Conservation (phyloP, 345 rosid species). For the Euphorbia lathyris region DNA sequence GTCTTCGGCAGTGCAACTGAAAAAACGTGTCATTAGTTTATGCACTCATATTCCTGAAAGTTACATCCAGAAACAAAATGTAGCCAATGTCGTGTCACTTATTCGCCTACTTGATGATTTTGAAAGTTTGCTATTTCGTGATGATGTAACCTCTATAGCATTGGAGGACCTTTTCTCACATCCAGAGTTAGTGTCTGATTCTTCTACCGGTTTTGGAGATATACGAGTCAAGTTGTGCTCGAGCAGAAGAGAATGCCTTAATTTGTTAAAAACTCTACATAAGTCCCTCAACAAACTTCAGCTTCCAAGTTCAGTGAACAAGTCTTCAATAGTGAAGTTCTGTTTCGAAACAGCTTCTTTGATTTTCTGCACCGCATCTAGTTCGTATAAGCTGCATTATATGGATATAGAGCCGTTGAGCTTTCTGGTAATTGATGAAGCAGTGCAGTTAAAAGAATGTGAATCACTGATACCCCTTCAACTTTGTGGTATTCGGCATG, state of each 20-base stretch:
- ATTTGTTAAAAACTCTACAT: constrained; percentile 13
- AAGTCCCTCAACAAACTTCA: constrained; percentile 21
- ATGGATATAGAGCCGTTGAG: constrained; percentile 29
- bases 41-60: constrained; percentile 30
- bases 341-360: constrained; percentile 36
- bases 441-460: constrained; percentile 59
- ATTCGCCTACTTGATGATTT: constrained; percentile 26
- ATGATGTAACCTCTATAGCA: constrained; percentile 22
- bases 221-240: background rate
- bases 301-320: constrained; percentile 23
- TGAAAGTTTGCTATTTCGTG: constrained; percentile 12
- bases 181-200: background rate
- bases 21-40: constrained; percentile 22
- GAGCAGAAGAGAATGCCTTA: constrained; percentile 30
- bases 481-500: constrained; percentile 36
- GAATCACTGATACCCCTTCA: constrained; percentile 54
- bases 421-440: constrained; percentile 57
- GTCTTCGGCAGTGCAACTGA: constrained; percentile 4
- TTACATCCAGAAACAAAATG: constrained; percentile 19
- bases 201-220: background rate
- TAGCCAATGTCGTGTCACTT: constrained; percentile 14
- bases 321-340: constrained; percentile 14
- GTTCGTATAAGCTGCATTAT: constrained; percentile 34
- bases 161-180: constrained; percentile 26
- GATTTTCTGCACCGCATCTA: constrained; percentile 46